Conservation (phyloP, 306 rosid species). For the Quercus rubra region DNA sequence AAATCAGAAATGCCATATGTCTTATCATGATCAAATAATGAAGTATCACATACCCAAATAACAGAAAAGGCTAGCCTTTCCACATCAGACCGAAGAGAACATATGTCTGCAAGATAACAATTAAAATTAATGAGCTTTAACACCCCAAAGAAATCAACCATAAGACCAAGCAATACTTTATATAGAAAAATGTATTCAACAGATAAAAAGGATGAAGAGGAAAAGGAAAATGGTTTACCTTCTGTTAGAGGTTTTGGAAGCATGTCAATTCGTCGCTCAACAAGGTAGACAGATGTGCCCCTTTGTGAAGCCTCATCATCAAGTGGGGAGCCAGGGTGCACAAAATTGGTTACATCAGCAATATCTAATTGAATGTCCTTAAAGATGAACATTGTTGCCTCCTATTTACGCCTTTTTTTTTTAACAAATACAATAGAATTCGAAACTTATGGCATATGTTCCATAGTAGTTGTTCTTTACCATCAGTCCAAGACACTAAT, state of each 20-base stretch:
- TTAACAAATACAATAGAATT: too few relatives aligned
- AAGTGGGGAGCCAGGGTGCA: conserved; percentile 75
- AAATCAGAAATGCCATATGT: conserved; percentile 1
- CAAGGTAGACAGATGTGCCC: conserved; percentile 98
- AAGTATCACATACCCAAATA: conserved; percentile 68
- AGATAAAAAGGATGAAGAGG: background rate
- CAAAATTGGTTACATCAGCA: conserved; percentile 98
- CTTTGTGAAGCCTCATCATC: conserved; percentile 95
- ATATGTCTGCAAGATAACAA: conserved; percentile 62
- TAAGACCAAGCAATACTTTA: background rate
- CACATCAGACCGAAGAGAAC: conserved; percentile 98
- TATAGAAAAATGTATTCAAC: background rate
- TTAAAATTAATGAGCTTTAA: conserved; percentile 7
- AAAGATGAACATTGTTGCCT: conserved; percentile 37
- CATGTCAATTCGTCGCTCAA: conserved; percentile 96
- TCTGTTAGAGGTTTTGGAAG: conserved; percentile 98
- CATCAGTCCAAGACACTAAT: too few relatives aligned
- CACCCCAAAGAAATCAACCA: conserved; percentile 8
- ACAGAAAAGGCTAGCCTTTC: conserved; percentile 97
- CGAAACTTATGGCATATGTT: too few relatives aligned
- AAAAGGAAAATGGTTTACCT: conserved; percentile 46
- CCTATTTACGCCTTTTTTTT: background rate
- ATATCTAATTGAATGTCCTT: conserved; percentile 64
- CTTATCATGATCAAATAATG: background rate
- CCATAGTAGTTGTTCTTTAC: too few relatives aligned